A percentile compares a stretch with the other conserved stretches of the same genome.
Conservation (phyloP, 345 rosid species). For the Salix dunnii region DNA sequence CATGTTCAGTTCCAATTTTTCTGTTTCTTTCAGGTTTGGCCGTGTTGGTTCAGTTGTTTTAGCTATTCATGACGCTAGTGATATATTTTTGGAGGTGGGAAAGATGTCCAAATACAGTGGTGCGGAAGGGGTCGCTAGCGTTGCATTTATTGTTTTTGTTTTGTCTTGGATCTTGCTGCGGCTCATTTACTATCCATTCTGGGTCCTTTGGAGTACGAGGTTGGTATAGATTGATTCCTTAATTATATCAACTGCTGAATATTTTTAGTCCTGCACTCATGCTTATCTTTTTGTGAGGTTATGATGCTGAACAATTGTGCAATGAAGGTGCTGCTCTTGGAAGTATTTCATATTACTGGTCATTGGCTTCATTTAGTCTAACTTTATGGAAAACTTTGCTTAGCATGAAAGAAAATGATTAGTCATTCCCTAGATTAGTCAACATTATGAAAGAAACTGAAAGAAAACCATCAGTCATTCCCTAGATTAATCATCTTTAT, state of each 20-base stretch:
- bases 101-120: conserved; percentile 93
- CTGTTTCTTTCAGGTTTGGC: conserved; percentile 55
- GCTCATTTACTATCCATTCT: conserved; percentile 87
- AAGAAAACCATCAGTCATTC: too few relatives aligned
- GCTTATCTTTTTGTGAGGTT: not conserved
- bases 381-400: too few relatives aligned
- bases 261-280: not conserved
- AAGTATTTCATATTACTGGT: not conserved
- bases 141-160: conserved; percentile 74
- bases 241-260: not conserved
- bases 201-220: conserved; percentile 99
- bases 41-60: conserved; percentile 90
- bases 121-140: conserved; percentile 71
- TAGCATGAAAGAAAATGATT: too few relatives aligned
- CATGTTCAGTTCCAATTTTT: not conserved
- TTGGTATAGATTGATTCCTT: conserved; percentile 27
- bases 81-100: conserved; percentile 87
- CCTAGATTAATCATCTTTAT: not conserved
- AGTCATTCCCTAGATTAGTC: too few relatives aligned
- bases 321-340: not conserved
- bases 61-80: conserved; percentile 95
- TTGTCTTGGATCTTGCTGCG: conserved; percentile 86
- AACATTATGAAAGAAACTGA: too few relatives aligned
- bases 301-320: not conserved
- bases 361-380: not conserved